These are phyloP conservation scores for Phytophthora kernoviae DNA, from an alignment of 352 stramenopile species.

Conservation along the genomic window DNA sequence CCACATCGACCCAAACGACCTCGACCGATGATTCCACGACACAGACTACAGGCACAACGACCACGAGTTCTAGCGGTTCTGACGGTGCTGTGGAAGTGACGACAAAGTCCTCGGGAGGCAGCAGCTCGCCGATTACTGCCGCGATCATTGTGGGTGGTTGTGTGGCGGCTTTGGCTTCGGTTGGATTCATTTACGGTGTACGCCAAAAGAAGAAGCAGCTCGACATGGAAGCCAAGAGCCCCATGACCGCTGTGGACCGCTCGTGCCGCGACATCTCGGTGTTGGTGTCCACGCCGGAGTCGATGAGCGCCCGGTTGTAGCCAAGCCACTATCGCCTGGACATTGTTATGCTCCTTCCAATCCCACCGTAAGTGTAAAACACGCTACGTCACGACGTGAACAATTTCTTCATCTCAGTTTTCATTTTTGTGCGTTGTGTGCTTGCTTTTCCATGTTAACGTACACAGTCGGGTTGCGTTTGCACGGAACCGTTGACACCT, in stretches of 20 bases:
- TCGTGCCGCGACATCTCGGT: slow-evolving; percentile 42
- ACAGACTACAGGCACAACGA: slow-evolving; percentile 24
- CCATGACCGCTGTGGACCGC: slow-evolving; percentile 26
- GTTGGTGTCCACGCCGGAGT: slow-evolving; percentile 38
- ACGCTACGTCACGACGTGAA: slow-evolving; percentile 33
- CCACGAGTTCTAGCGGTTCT: slow-evolving; percentile 19
- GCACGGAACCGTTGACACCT: slow-evolving; percentile 18
- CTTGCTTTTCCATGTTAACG: slow-evolving; percentile 27
- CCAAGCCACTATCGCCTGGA: slow-evolving; percentile 6
- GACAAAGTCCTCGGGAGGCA: slow-evolving; percentile 45
- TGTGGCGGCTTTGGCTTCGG: slow-evolving; percentile 41
- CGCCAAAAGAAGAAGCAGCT: slow-evolving; percentile 61
- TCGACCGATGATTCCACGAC: slow-evolving; percentile 14
- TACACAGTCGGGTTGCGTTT: slow-evolving; percentile 10
- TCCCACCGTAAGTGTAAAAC: slow-evolving; percentile 16
- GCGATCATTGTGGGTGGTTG: slow-evolving; percentile 41
- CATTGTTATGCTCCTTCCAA: slow-evolving; percentile 6
- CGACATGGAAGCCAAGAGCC: slow-evolving; percentile 47
- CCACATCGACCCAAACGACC: slow-evolving; percentile 12
- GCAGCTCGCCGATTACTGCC: slow-evolving; percentile 35
- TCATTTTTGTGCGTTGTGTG: slow-evolving; percentile 16
- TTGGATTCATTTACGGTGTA: slow-evolving; percentile 47
- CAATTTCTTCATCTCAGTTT: slow-evolving; percentile 10
- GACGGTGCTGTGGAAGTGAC: slow-evolving; percentile 40
- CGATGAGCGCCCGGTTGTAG: slow-evolving; percentile 22